Conservation (phyloP, 805 yeast genomes). For the Cephaloascus albidus region DNA sequence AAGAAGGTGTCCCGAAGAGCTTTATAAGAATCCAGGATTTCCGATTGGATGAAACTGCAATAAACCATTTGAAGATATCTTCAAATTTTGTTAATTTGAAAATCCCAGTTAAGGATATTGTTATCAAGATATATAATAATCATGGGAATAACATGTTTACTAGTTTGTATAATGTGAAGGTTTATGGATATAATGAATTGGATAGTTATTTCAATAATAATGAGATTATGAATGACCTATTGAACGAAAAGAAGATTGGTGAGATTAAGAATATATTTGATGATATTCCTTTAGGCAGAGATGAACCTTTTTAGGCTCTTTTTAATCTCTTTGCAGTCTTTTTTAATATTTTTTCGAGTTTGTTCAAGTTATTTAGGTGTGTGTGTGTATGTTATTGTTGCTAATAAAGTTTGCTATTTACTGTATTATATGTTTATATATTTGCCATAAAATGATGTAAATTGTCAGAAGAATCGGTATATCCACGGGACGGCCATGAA, state of each 20-base stretch:
- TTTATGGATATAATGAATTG: background rate
- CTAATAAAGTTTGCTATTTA: too few relatives aligned
- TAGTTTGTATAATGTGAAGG: background rate
- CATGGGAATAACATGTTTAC: slow-evolving; percentile 1
- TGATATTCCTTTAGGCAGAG: background rate
- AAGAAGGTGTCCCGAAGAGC: slow-evolving; percentile 8
- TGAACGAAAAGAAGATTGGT: background rate
- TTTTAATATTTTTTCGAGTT: too few relatives aligned
- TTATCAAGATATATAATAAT: slow-evolving; percentile 13
- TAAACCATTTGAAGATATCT: slow-evolving; percentile 23
- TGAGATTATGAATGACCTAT: background rate
- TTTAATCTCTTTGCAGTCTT: too few relatives aligned
- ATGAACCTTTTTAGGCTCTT: background rate
- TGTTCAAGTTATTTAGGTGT: too few relatives aligned
- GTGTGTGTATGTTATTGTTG: too few relatives aligned
- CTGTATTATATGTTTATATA: too few relatives aligned
- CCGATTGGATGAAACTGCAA: slow-evolving; percentile 5
- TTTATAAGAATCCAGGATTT: slow-evolving; percentile 20
- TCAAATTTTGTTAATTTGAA: slow-evolving; percentile 20
- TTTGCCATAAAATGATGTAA: too few relatives aligned
- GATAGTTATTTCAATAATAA: background rate
- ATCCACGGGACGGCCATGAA: too few relatives aligned
- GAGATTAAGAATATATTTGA: background rate
- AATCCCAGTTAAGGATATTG: slow-evolving; percentile 22
- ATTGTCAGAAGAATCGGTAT: too few relatives aligned